phyloP scores from a whole-genome alignment of 2,329 filamentous ascomycete species.

The Colletotrichum abscissum region DNA sequence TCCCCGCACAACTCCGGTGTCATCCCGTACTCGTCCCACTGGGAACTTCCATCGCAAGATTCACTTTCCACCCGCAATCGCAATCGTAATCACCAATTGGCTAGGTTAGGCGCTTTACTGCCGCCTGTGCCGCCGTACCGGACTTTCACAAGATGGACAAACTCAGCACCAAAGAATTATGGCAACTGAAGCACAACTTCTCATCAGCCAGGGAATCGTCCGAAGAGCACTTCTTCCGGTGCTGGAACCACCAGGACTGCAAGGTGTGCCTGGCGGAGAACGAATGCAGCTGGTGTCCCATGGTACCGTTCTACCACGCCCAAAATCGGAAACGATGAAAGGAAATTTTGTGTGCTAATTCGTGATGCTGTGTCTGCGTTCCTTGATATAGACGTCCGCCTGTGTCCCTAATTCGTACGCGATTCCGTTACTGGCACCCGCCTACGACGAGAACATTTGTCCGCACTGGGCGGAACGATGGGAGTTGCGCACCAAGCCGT shows the following conservation, averaged over 20 bases:
- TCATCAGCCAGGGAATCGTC: conserved; percentile 40
- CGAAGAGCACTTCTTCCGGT: conserved; percentile 57
- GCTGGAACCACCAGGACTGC: conserved; percentile 64
- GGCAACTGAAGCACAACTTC: conserved; percentile 43
- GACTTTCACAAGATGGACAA: not conserved
- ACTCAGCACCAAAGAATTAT: not conserved
- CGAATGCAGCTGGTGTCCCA: conserved; percentile 65
- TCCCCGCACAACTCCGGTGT: conserved; percentile 9
- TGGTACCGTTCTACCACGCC: conserved; percentile 49
- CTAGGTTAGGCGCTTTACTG: not conserved
- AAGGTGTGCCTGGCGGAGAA: conserved; percentile 54
- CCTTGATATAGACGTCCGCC: conserved; percentile 56
- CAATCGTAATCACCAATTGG: not conserved
- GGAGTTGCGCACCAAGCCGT: conserved; percentile 51
- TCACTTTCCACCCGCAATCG: not conserved
- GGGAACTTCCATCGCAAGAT: not conserved
- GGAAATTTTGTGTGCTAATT: not conserved
- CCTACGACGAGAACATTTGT: conserved; percentile 61
- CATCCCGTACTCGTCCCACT: not conserved
- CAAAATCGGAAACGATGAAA: not conserved
- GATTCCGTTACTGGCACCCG: conserved; percentile 61
- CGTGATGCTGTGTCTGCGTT: not conserved
- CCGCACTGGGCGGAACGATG: conserved; percentile 59
- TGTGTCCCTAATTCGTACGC: conserved; percentile 63
- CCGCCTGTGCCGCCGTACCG: not conserved